Percentiles rank a stretch among this genome's conserved stretches.
These are phyloP conservation scores for Colletotrichum coccodes DNA, from an alignment of 2,329 filamentous ascomycete genomes.

Conservation along the genomic window DNA sequence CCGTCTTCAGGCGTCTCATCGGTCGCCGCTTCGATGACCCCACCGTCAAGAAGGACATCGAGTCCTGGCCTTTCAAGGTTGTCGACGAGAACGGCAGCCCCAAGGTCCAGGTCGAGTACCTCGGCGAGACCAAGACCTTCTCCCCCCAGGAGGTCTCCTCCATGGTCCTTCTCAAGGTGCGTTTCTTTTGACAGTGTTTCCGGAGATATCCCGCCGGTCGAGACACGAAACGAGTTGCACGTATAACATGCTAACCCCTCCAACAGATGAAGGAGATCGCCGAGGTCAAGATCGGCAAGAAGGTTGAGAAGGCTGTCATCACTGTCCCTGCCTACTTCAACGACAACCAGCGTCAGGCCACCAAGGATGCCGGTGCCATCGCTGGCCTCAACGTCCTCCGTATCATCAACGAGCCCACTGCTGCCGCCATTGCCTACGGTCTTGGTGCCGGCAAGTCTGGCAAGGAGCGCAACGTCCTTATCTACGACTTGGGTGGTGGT, in stretches of 20 bases:
- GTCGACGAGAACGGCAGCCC: conserved; percentile 89
- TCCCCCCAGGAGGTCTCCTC: conserved; percentile 98
- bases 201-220: not conserved
- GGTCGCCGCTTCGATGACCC: conserved; percentile 95
- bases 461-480: conserved; percentile 98
- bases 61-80: conserved; percentile 99
- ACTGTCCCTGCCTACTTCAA: conserved; percentile 99
- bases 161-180: conserved; percentile 97
- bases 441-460: conserved; percentile 93
- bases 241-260: conserved; percentile 15
- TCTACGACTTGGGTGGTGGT: conserved; percentile 99
- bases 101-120: conserved; percentile 94
- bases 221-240: not conserved
- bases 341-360: conserved; percentile 99
- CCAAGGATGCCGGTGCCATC: conserved; percentile 99
- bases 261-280: conserved; percentile 98
- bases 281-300: conserved; percentile 98
- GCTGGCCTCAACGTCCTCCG: conserved; percentile 97
- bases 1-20: conserved; percentile 84
- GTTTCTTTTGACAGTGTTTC: conserved; percentile 32
- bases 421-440: conserved; percentile 98
- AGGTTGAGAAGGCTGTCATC: conserved; percentile 98
- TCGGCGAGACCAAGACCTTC: conserved; percentile 94
- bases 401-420: conserved; percentile 99
- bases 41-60: conserved; percentile 97